These are phyloP conservation scores for Triangularia setosa DNA, from an alignment of 2,329 filamentous ascomycete species.

Conservation along the genomic window DNA sequence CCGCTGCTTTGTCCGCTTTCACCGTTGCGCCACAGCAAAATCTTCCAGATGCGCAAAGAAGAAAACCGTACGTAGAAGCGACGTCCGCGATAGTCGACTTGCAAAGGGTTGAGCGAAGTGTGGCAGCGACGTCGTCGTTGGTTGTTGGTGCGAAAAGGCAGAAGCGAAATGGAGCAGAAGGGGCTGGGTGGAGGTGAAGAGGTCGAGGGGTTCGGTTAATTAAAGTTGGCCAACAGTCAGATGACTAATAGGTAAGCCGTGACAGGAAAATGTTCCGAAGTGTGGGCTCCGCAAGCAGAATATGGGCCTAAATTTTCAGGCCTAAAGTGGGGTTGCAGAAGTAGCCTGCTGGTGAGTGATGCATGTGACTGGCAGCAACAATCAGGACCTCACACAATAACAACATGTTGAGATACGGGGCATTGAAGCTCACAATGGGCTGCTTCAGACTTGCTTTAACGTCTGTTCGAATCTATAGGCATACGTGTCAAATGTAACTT, in stretches of 20 bases:
- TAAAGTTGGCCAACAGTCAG: background rate
- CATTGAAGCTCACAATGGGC: background rate
- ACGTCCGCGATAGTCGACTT: background rate
- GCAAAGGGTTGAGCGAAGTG: background rate
- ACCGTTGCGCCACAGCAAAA: background rate
- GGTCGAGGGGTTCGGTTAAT: background rate
- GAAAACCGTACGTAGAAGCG: background rate
- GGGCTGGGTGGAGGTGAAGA: background rate
- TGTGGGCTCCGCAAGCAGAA: background rate
- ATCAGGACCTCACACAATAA: background rate
- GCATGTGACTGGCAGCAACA: background rate
- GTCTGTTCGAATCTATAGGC: background rate
- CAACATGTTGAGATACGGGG: background rate
- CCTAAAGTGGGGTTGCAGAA: background rate
- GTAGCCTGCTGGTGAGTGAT: background rate
- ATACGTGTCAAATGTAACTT: background rate
- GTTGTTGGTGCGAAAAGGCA: background rate
- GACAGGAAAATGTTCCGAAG: background rate
- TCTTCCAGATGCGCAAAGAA: background rate
- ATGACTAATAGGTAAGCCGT: background rate
- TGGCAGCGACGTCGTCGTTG: background rate
- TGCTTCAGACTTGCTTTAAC: background rate
- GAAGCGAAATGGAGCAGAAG: background rate
- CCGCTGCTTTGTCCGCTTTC: slow-evolving; percentile 8
- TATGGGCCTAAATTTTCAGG: background rate